These are phyloP conservation scores for Penicillium sp. DNA, from an alignment of 2,329 filamentous ascomycete genomes.

Conservation along the genomic window DNA sequence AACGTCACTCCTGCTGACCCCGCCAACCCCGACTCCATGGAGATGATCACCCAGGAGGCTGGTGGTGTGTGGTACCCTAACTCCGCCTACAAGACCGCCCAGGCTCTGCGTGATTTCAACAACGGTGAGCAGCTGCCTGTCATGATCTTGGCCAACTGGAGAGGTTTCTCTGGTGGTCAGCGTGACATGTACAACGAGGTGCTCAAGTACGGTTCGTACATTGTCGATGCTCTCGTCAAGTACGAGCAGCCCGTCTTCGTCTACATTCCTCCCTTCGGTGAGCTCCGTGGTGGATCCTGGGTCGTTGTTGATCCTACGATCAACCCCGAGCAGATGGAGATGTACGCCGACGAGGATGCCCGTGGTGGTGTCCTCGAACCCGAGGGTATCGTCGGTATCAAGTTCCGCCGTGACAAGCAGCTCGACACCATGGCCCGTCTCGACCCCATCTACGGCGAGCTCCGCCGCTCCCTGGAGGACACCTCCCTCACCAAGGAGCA, in stretches of 20 bases:
- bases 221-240: constrained; percentile 96
- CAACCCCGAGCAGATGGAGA: constrained; percentile 95
- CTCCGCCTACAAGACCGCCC: constrained; percentile 98
- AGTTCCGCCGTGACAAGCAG: constrained; percentile 96
- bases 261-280: constrained; percentile 95
- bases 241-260: constrained; percentile 99
- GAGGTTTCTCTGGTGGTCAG: constrained; percentile 99
- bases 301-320: constrained; percentile 98
- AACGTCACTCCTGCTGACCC: constrained; percentile 96
- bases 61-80: constrained; percentile 99
- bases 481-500: constrained; percentile 71
- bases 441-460: constrained; percentile 76
- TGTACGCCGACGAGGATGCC: constrained; percentile 95
- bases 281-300: constrained; percentile 98
- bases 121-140: constrained; percentile 95
- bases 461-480: constrained; percentile 76
- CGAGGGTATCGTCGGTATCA: constrained; percentile 97
- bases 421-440: constrained; percentile 95
- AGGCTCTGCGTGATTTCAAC: constrained; percentile 99
- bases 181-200: constrained; percentile 99
- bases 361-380: constrained; percentile 97
- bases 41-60: constrained; percentile 90
- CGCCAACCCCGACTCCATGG: constrained; percentile 96
- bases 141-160: constrained; percentile 99
- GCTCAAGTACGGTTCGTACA: constrained; percentile 98